phyloP scores from a whole-genome alignment of 306 rosid genomes.

The Corylus americana region DNA sequence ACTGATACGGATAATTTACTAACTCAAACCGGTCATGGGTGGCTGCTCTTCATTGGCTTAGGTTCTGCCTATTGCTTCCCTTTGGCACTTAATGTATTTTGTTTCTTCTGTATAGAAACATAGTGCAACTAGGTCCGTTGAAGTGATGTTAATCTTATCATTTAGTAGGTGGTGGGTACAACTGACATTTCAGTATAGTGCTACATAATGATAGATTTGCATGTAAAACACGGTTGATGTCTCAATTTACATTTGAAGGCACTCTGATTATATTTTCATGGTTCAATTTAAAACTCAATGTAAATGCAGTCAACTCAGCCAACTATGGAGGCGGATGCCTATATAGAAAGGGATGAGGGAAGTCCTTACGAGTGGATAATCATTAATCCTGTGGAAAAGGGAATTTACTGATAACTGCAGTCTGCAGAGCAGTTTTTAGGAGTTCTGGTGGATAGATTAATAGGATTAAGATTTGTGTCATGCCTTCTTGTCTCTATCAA shows the following conservation, averaged over 20 bases:
- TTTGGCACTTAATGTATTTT: conserved; percentile 5
- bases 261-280: neutral
- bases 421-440: neutral
- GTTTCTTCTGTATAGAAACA: neutral
- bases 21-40: neutral
- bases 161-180: neutral
- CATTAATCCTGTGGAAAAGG: neutral
- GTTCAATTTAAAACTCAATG: neutral
- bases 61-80: conserved; percentile 2
- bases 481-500: neutral
- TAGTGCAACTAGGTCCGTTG: neutral
- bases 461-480: neutral
- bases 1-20: neutral
- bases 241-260: neutral
- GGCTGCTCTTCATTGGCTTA: conserved; percentile 2
- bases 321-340: neutral
- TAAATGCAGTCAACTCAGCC: neutral
- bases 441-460: neutral
- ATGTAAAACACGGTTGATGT: neutral
- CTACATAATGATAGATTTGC: conserved; percentile 4
- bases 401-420: neutral
- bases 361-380: neutral
- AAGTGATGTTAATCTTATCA: neutral
- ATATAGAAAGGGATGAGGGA: neutral
- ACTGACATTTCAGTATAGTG: neutral